Evolutionary conservation across 345 rosid genomes (phyloP).

Genomic region (Stellera chamaejasme): DNA sequence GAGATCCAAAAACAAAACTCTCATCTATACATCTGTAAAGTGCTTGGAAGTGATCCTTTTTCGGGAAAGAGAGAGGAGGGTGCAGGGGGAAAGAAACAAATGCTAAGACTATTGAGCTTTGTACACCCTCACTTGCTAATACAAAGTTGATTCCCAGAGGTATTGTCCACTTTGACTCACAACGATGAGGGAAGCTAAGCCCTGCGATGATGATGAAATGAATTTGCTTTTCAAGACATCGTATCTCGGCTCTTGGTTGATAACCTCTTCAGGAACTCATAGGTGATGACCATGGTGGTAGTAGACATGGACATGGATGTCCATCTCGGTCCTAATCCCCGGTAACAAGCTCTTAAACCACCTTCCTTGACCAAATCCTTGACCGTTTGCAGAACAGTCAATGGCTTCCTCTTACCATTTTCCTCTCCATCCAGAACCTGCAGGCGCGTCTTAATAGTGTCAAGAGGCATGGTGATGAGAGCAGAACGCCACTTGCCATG

Average conservation of each 20-base stretch:
- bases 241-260: slow-evolving; percentile 69
- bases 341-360: slow-evolving; percentile 88
- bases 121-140: no score
- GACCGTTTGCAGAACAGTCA: slow-evolving; percentile 57
- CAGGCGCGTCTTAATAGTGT: slow-evolving; percentile 87
- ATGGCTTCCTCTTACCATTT: slow-evolving; percentile 58
- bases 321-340: slow-evolving; percentile 90
- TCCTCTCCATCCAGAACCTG: slow-evolving; percentile 83
- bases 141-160: no score
- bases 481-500: slow-evolving; percentile 93
- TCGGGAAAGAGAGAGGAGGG: no score
- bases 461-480: slow-evolving; percentile 86
- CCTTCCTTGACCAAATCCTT: slow-evolving; percentile 76
- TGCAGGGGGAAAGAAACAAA: no score
- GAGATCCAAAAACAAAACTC: no score
- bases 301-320: slow-evolving; percentile 97
- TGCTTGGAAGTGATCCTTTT: no score
- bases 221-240: slow-evolving; percentile 11
- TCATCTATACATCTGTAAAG: no score
- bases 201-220: no score
- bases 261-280: slow-evolving; percentile 85
- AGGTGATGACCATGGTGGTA: slow-evolving; percentile 92
- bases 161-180: no score
- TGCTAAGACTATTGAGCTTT: no score
- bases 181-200: no score